Conservation (phyloP, 2,329 filamentous ascomycete genomes). For the Diaporthe helianthi region DNA sequence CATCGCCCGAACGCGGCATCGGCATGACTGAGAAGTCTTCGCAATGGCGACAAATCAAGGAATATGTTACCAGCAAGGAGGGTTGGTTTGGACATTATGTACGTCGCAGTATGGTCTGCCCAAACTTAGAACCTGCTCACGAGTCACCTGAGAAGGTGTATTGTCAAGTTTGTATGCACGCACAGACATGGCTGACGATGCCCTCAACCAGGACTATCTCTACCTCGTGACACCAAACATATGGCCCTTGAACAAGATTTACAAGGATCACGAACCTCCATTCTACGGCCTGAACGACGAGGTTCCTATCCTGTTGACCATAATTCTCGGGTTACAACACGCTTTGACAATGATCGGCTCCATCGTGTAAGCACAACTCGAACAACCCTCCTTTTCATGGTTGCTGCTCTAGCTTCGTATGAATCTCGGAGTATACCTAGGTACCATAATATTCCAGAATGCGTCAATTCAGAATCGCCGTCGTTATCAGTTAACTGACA, state of each 20-base stretch:
- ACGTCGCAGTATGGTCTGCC: constrained; percentile 16
- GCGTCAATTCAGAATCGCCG: neutral
- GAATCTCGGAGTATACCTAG: too few species aligned
- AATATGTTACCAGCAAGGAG: constrained; percentile 45
- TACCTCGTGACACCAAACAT: constrained; percentile 54
- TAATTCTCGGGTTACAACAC: constrained; percentile 74
- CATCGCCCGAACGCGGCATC: neutral
- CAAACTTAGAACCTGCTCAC: too few species aligned
- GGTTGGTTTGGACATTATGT: constrained; percentile 50
- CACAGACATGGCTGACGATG: constrained; percentile 33
- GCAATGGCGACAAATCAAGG: constrained; percentile 1
- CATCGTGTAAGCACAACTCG: constrained; percentile 40
- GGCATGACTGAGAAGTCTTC: neutral
- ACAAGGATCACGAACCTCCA: constrained; percentile 57
- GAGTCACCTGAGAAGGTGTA: too few species aligned
- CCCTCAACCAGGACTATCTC: constrained; percentile 43
- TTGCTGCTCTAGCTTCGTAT: too few species aligned
- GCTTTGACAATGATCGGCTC: constrained; percentile 71
- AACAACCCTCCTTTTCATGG: neutral
- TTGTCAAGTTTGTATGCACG: neutral
- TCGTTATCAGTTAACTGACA: neutral
- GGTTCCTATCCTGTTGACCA: constrained; percentile 71
- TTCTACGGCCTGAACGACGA: constrained; percentile 74
- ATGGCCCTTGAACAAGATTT: constrained; percentile 67
- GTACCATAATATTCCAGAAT: neutral